Percentiles rank a stretch among this genome's conserved stretches.
Evolutionary conservation across 768 basidiomycete species (phyloP).

Genomic region (Serendipita sp.): DNA sequence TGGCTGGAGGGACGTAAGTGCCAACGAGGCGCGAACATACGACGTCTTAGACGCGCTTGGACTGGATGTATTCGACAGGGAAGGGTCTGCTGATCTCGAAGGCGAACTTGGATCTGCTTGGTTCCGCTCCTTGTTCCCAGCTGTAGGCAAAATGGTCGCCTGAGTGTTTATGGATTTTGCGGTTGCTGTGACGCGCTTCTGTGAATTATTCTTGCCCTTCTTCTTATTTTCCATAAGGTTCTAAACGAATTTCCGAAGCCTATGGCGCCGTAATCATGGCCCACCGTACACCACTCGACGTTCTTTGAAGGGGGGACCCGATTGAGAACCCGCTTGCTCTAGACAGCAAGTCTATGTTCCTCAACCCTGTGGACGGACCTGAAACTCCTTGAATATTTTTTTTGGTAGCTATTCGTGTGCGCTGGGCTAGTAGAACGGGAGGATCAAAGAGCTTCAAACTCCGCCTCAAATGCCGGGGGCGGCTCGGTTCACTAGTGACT

Average conservation of each 20-base stretch:
- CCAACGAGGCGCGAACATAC: not conserved
- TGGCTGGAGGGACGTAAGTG: not conserved
- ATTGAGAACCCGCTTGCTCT: too few relatives aligned
- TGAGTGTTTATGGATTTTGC: not conserved
- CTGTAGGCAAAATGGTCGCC: not conserved
- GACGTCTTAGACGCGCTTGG: not conserved
- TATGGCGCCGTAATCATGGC: not conserved
- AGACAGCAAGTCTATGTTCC: not conserved
- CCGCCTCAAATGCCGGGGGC: too few relatives aligned
- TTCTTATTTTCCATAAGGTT: not conserved
- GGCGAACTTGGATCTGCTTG: not conserved
- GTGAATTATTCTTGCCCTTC: slow-evolving; percentile 6
- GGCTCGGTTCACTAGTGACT: too few relatives aligned
- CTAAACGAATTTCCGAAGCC: not conserved
- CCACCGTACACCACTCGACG: not conserved
- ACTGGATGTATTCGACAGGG: not conserved
- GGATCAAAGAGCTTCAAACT: too few relatives aligned
- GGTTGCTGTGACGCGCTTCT: not conserved
- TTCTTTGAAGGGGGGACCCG: not conserved
- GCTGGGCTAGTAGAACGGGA: too few relatives aligned
- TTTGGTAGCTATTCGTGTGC: not conserved
- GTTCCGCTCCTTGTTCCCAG: not conserved
- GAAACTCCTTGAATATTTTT: not conserved
- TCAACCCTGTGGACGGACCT: not conserved
- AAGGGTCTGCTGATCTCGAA: not conserved